A percentile compares a stretch with the other conserved stretches of the same genome.
These are phyloP conservation scores for Mucor racemosus DNA, from an alignment of 371 early-diverging fungal genomes.

Conservation along the genomic window DNA sequence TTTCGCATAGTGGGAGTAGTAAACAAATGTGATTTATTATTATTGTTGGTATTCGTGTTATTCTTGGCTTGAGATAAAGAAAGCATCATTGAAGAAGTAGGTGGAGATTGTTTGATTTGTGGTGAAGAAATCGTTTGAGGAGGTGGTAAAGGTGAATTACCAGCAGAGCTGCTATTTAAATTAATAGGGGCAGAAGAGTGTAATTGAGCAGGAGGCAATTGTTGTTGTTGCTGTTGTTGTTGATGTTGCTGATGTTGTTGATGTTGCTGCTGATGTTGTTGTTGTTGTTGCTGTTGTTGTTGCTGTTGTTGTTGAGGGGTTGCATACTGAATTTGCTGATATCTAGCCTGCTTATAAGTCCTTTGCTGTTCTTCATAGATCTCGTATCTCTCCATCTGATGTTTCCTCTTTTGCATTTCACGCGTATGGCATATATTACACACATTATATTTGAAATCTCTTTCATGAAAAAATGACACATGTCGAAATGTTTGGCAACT, in stretches of 20 bases:
- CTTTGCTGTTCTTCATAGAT: conserved; percentile 31
- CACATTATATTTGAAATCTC: conserved; percentile 27
- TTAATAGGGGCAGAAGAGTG: conserved; percentile 21
- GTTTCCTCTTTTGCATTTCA: conserved; percentile 31
- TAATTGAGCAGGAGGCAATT: conserved; percentile 18
- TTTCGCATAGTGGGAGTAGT: conserved; percentile 25
- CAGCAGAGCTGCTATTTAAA: conserved; percentile 7
- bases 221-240: conserved; percentile 18
- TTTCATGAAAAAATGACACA: conserved; percentile 22
- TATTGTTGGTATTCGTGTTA: neutral
- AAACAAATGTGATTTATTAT: conserved; percentile 12
- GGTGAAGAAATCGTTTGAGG: conserved; percentile 20
- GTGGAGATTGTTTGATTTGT: conserved; percentile 26
- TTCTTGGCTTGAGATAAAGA: conserved; percentile 12
- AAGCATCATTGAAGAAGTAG: conserved; percentile 19
- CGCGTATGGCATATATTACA: conserved; percentile 27
- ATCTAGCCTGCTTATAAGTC: conserved; percentile 22
- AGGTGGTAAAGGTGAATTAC: conserved; percentile 16
- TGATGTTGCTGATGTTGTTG: conserved; percentile 1
- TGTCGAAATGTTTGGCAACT: conserved; percentile 34
- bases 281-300: conserved; percentile 16
- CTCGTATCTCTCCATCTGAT: conserved; percentile 30
- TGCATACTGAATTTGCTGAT: conserved; percentile 17
- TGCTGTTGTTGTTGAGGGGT: conserved; percentile 11
- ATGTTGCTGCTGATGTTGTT: conserved; percentile 18